A percentile compares a stretch with the other conserved stretches of the same genome.
Conservation (phyloP, 805 yeast genomes). For the Metschnikowia rubicola region DNA sequence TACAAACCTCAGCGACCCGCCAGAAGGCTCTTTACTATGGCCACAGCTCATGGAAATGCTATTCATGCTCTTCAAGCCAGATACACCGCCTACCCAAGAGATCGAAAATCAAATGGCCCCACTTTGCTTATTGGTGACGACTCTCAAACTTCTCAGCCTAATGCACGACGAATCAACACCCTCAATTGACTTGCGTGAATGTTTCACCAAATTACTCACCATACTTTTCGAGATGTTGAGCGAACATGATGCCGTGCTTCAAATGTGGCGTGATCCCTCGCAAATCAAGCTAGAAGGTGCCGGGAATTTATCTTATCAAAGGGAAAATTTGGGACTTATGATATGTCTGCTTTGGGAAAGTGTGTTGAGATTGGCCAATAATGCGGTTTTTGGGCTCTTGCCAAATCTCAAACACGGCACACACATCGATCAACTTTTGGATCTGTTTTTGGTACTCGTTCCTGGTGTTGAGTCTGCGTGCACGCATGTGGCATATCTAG, state of each 20-base stretch:
- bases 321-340: conserved; percentile 26
- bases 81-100: not conserved
- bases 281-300: conserved; percentile 18
- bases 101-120: conserved; percentile 12
- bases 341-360: conserved; percentile 35
- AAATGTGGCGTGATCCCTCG: conserved; percentile 37
- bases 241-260: conserved; percentile 15
- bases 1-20: not conserved
- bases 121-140: conserved; percentile 13
- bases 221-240: conserved; percentile 19
- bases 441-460: conserved; percentile 19
- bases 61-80: not conserved
- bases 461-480: conserved; percentile 22
- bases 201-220: conserved; percentile 21
- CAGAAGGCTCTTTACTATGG: no score
- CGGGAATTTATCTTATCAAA: conserved; percentile 16
- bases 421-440: conserved; percentile 18
- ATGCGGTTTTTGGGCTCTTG: conserved; percentile 23
- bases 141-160: conserved; percentile 23
- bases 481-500: conserved; percentile 24
- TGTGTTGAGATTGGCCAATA: conserved; percentile 30
- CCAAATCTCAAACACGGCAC: conserved; percentile 24
- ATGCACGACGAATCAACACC: conserved; percentile 18
- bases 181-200: conserved; percentile 14
- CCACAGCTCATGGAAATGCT: no score